These are phyloP conservation scores for Ophiostoma pallidulum DNA, from an alignment of 2,329 filamentous ascomycete genomes.

Conservation along the genomic window DNA sequence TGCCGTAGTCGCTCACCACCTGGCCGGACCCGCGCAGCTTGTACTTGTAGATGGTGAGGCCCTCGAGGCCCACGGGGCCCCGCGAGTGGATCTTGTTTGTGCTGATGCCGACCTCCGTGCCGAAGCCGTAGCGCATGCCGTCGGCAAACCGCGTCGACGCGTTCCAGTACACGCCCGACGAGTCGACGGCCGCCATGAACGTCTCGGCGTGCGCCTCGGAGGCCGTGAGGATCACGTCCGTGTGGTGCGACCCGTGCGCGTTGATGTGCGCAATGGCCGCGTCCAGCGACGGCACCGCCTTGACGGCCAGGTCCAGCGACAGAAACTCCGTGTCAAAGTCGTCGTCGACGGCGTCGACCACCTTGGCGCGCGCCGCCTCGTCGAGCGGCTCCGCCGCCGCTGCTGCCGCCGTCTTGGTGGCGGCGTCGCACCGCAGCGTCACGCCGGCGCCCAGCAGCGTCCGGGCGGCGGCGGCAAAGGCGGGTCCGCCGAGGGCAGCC, in stretches of 20 bases:
- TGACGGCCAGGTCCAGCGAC: slow-evolving; percentile 73
- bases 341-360: slow-evolving; percentile 56
- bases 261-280: slow-evolving; percentile 86
- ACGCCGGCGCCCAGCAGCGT: slow-evolving; percentile 71
- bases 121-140: slow-evolving; percentile 94
- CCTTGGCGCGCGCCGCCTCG: slow-evolving; percentile 22
- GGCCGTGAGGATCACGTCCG: slow-evolving; percentile 77
- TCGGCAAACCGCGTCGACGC: slow-evolving; percentile 90
- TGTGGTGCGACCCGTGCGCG: slow-evolving; percentile 83
- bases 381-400: slow-evolving; percentile 22
- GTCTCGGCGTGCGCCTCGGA: slow-evolving; percentile 58
- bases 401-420: slow-evolving; percentile 55
- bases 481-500: slow-evolving; percentile 52
- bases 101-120: slow-evolving; percentile 95
- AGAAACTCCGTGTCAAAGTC: slow-evolving; percentile 91
- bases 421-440: slow-evolving; percentile 65
- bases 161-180: slow-evolving; percentile 94
- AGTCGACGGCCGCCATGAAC: slow-evolving; percentile 81
- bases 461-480: slow-evolving; percentile 57
- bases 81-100: slow-evolving; percentile 97
- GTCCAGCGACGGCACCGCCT: slow-evolving; percentile 59
- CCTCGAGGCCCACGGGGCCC: slow-evolving; percentile 88
- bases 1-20: slow-evolving; percentile 65
- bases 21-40: slow-evolving; percentile 78
- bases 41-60: slow-evolving; percentile 96